Conservation (phyloP, 257 asterid species). For the Lantana camara region DNA sequence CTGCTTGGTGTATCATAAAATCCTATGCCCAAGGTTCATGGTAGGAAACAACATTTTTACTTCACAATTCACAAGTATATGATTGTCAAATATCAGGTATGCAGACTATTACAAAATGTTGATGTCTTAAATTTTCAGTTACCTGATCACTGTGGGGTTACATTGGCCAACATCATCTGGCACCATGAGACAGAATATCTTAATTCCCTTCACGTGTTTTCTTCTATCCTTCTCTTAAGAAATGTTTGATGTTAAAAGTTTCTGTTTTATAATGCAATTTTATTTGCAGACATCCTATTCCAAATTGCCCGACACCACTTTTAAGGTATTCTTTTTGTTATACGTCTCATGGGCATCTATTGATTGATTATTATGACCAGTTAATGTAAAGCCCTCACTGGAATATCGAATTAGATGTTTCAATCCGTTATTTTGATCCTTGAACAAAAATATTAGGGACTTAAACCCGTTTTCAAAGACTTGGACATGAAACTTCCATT, state of each 20-base stretch:
- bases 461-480: too few species aligned
- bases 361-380: too few species aligned
- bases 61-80: conserved; percentile 21
- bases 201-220: conserved; percentile 72
- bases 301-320: conserved; percentile 85
- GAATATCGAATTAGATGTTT: too few species aligned
- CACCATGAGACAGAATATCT: conserved; percentile 89
- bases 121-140: conserved; percentile 53
- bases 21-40: conserved; percentile 3
- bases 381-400: too few species aligned
- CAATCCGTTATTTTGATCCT: too few species aligned
- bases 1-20: conserved; percentile 21
- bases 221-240: conserved; percentile 8
- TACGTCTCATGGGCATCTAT: background rate
- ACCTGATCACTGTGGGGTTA: conserved; percentile 77
- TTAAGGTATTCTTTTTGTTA: conserved; percentile 65
- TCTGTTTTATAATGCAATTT: conserved; percentile 22
- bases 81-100: conserved; percentile 23
- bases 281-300: conserved; percentile 73
- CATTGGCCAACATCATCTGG: conserved; percentile 74
- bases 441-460: too few species aligned
- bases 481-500: too few species aligned
- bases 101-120: conserved; percentile 28
- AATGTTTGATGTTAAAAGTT: conserved; percentile 4
- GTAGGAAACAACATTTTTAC: conserved; percentile 3